Evolutionary conservation across 148 eudicot species (phyloP).

Genomic region (Vaccinium vitisidaea): DNA sequence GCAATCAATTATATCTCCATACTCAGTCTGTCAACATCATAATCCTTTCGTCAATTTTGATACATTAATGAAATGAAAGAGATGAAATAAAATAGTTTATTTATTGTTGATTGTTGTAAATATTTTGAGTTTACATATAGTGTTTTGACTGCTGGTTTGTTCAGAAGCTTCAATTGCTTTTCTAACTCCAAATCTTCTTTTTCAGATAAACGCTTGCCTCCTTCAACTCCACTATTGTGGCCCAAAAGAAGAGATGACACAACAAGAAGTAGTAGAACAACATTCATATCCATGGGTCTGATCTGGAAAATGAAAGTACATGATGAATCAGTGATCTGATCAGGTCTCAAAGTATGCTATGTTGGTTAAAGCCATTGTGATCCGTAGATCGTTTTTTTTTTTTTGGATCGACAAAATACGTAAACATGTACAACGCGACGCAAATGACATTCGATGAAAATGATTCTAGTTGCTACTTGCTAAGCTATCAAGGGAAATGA

Average conservation of each 20-base stretch:
- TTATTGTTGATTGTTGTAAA: no score
- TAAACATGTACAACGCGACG: no score
- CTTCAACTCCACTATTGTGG: background rate
- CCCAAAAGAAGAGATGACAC: background rate
- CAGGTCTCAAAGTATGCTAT: no score
- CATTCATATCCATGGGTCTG: background rate
- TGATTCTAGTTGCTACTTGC: no score
- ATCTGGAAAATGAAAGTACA: background rate
- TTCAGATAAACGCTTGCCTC: background rate
- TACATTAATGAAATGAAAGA: no score
- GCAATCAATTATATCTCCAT: background rate
- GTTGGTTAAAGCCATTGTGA: no score
- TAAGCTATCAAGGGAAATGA: no score
- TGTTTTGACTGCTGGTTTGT: constrained; percentile 7
- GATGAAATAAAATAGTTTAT: no score
- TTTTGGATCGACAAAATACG: no score
- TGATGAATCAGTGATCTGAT: background rate
- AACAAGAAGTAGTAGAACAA: background rate
- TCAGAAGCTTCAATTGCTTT: background rate
- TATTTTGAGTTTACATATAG: background rate
- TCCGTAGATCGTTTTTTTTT: no score
- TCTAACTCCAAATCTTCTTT: background rate
- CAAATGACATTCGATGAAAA: no score
- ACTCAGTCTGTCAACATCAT: background rate
- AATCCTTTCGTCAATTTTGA: no score